These are phyloP conservation scores for Rhynchospora breviuscula DNA, from an alignment of 176 grass and related monocot genomes.

Conservation along the genomic window DNA sequence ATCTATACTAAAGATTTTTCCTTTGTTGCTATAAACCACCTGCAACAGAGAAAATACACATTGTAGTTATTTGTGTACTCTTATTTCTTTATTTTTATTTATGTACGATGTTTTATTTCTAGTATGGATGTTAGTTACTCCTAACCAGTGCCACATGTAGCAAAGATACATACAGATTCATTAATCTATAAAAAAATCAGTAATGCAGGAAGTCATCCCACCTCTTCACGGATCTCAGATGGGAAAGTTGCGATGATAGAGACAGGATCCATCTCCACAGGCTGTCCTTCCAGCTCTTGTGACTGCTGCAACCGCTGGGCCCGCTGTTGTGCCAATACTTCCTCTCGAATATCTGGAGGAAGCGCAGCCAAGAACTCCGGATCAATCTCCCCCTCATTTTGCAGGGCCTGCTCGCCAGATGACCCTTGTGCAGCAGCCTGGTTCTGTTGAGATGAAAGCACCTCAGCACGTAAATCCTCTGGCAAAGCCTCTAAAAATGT, in stretches of 20 bases:
- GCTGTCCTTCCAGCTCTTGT: constrained; percentile 92
- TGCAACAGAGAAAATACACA: background rate
- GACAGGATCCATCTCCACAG: constrained; percentile 97
- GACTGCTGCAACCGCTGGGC: constrained; percentile 79
- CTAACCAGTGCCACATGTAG: no score
- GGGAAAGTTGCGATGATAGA: constrained; percentile 99
- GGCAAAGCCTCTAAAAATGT: constrained; percentile 99
- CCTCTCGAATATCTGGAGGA: constrained; percentile 94
- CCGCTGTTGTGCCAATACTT: constrained; percentile 90
- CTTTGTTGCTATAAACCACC: background rate
- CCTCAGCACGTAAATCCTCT: constrained; percentile 85
- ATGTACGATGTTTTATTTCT: no score
- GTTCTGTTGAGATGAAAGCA: constrained; percentile 94
- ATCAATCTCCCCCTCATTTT: constrained; percentile 88
- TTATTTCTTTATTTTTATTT: no score
- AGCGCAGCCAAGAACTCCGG: constrained; percentile 99
- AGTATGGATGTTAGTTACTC: no score
- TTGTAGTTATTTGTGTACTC: no score
- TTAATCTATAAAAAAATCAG: constrained; percentile 2
- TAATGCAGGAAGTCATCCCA: constrained; percentile 15
- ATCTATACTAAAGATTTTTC: constrained; percentile 19
- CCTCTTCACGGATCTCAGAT: constrained; percentile 96
- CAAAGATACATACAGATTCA: background rate
- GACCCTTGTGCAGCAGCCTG: constrained; percentile 54
- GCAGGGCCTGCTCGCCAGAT: constrained; percentile 55